A percentile compares a stretch with the other conserved stretches of the same genome.
These are phyloP conservation scores for Myotisia sp. DNA, from an alignment of 2,329 filamentous ascomycete genomes.

Conservation along the genomic window DNA sequence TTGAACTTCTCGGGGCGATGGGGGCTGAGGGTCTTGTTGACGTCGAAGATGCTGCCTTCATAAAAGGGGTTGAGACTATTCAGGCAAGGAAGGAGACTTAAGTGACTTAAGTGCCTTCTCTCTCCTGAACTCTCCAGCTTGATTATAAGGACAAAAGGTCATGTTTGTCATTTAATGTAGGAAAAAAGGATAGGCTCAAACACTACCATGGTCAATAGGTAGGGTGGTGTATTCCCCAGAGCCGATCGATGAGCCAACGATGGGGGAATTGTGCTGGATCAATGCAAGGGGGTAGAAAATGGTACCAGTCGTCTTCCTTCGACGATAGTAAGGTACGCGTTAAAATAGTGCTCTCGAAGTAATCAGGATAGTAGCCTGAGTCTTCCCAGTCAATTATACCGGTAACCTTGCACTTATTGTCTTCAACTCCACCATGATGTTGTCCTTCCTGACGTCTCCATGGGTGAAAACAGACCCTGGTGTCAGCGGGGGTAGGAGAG, in stretches of 20 bases:
- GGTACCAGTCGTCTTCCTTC: slow-evolving; percentile 19
- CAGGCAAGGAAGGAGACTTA: background rate
- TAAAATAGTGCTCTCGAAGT: slow-evolving; percentile 17
- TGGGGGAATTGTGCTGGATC: slow-evolving; percentile 11
- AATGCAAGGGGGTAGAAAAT: slow-evolving; percentile 17
- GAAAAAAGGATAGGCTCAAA: no score
- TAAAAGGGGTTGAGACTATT: background rate
- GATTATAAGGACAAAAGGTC: background rate
- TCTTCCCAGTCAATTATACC: slow-evolving; percentile 22
- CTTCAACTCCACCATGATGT: slow-evolving; percentile 9
- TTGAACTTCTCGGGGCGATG: background rate
- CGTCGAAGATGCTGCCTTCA: background rate
- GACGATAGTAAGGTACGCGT: slow-evolving; percentile 12
- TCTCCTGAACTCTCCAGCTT: no score
- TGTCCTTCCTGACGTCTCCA: slow-evolving; percentile 8
- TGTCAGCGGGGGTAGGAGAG: slow-evolving; percentile 12
- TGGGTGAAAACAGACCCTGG: slow-evolving; percentile 9
- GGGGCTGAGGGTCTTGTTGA: background rate
- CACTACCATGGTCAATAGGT: no score
- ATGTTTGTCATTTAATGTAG: background rate
- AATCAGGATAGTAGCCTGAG: slow-evolving; percentile 20
- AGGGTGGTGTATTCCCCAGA: slow-evolving; percentile 6
- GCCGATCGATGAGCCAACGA: slow-evolving; percentile 9
- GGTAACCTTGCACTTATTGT: slow-evolving; percentile 12
- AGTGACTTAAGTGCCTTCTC: no score